These are phyloP conservation scores for Eucalyptus fibrosa DNA, from an alignment of 345 rosid genomes.

Conservation along the genomic window DNA sequence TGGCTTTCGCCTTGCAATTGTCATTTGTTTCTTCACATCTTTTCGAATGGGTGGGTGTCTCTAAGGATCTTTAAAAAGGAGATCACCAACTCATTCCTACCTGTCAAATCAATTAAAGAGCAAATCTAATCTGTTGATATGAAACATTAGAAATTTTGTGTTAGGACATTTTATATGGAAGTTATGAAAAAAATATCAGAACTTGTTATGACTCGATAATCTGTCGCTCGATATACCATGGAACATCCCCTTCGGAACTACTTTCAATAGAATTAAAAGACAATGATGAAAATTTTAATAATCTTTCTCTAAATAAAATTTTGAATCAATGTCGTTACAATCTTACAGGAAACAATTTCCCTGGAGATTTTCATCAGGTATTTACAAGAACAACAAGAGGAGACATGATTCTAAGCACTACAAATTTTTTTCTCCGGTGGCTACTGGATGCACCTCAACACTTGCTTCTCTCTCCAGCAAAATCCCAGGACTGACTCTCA, in stretches of 20 bases:
- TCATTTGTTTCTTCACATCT: too few relatives aligned
- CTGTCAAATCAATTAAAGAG: too few relatives aligned
- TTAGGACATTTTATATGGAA: background rate
- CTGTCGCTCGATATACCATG: background rate
- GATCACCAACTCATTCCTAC: too few relatives aligned
- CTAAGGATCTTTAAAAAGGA: too few relatives aligned
- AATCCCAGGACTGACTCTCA: background rate
- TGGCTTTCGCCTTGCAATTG: too few relatives aligned
- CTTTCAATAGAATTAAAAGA: background rate
- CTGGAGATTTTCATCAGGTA: background rate
- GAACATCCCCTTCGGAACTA: background rate
- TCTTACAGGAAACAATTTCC: background rate
- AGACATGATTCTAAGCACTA: background rate
- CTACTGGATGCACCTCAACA: background rate
- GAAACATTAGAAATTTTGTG: background rate
- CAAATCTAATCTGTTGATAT: background rate
- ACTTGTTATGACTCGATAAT: background rate
- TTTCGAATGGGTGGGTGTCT: too few relatives aligned
- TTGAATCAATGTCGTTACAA: background rate
- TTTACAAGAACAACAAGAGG: background rate
- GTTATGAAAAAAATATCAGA: background rate
- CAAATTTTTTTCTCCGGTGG: background rate
- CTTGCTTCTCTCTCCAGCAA: background rate
- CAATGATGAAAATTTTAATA: background rate
- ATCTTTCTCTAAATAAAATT: background rate